These are phyloP conservation scores for Salvia miltiorrhiza DNA, from an alignment of 257 asterid species.

Conservation along the genomic window DNA sequence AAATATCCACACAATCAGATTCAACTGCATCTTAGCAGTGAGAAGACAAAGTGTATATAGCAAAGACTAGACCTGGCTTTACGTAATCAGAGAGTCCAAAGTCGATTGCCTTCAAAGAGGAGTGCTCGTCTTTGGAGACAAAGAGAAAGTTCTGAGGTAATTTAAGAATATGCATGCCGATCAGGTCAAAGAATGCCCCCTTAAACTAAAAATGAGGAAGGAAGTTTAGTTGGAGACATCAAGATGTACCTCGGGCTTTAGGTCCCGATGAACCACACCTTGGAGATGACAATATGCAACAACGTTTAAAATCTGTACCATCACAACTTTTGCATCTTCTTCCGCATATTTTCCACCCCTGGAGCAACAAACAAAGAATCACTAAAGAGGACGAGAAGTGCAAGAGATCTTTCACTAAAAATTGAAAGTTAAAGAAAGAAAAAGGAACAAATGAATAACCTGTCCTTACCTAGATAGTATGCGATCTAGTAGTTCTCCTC, in stretches of 20 bases:
- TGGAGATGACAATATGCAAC: conserved; percentile 65
- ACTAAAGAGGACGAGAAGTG: not conserved
- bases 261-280: conserved; percentile 78
- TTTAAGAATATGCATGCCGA: conserved; percentile 10
- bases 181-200: not conserved
- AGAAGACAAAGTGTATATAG: conserved; percentile 8
- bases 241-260: conserved; percentile 60
- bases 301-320: conserved; percentile 55
- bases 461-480: conserved; percentile 61
- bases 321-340: conserved; percentile 59
- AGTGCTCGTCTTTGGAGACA: conserved; percentile 48
- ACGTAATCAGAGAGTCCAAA: conserved; percentile 82
- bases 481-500: conserved; percentile 65
- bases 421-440: not conserved
- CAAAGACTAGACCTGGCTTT: conserved; percentile 54
- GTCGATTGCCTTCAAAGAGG: conserved; percentile 71
- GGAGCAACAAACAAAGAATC: conserved; percentile 8
- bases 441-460: not conserved
- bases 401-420: not conserved
- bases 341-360: conserved; percentile 71
- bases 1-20: conserved; percentile 18
- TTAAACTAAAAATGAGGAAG: not conserved
- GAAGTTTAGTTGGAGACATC: not conserved
- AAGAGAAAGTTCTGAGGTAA: conserved; percentile 67
- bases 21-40: not conserved